Percentiles rank a stretch among this genome's conserved stretches.
Conservation (phyloP, 768 basidiomycete genomes). For the Podaxis carcinomalis region DNA sequence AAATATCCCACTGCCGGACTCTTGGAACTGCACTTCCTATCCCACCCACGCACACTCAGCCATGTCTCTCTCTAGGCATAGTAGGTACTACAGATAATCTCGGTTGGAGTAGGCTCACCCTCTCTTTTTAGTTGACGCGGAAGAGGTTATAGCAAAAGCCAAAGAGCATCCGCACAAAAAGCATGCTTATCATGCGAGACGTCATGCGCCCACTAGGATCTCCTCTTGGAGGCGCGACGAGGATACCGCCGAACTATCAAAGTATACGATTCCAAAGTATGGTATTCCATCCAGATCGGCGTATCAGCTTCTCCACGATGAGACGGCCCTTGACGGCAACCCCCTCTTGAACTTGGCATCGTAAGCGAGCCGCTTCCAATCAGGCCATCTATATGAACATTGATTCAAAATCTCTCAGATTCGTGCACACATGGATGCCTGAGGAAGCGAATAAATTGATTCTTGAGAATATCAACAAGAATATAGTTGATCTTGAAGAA, state of each 20-base stretch:
- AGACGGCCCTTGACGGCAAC: slow-evolving; percentile 53
- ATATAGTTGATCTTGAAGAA: slow-evolving; percentile 64
- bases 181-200: slow-evolving; percentile 23
- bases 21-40: background rate
- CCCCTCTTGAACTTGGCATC: slow-evolving; percentile 62
- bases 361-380: slow-evolving; percentile 31
- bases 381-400: background rate
- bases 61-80: slow-evolving; percentile 37
- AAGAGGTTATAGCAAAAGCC: slow-evolving; percentile 39
- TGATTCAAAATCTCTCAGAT: slow-evolving; percentile 21
- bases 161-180: slow-evolving; percentile 37
- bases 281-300: slow-evolving; percentile 42
- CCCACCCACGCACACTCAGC: background rate
- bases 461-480: slow-evolving; percentile 61
- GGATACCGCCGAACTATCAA: slow-evolving; percentile 35
- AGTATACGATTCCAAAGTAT: slow-evolving; percentile 39
- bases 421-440: slow-evolving; percentile 58
- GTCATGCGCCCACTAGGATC: slow-evolving; percentile 22
- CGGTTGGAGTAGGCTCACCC: background rate
- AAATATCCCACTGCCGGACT: slow-evolving; percentile 1
- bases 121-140: slow-evolving; percentile 37
- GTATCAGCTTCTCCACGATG: slow-evolving; percentile 50
- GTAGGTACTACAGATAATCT: slow-evolving; percentile 17
- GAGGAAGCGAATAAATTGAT: slow-evolving; percentile 50
- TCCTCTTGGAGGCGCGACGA: slow-evolving; percentile 35